Conservation (phyloP, 495 filamentous ascomycete genomes). For the Aspergillus carlsbadensis region DNA sequence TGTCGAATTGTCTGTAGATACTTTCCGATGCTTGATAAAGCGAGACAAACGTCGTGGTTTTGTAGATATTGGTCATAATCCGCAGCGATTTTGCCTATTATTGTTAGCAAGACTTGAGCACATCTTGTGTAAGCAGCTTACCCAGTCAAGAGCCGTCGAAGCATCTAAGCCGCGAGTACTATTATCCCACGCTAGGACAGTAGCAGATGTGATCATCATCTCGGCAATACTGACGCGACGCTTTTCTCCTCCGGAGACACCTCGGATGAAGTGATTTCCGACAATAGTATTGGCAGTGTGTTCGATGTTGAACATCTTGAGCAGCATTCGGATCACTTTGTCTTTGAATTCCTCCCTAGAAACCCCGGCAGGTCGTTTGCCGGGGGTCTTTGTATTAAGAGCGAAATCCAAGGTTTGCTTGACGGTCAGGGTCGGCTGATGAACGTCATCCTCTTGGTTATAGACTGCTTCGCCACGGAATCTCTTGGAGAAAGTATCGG, state of each 20-base stretch:
- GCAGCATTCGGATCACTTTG: conserved; percentile 64
- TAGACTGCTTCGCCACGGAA: conserved; percentile 85
- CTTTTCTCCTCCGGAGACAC: conserved; percentile 82
- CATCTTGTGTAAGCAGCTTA: no score
- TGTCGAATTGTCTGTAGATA: conserved; percentile 86
- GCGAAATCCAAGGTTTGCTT: conserved; percentile 83
- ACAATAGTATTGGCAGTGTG: conserved; percentile 80
- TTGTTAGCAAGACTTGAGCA: no score
- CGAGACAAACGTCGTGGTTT: conserved; percentile 76
- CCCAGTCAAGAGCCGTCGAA: conserved; percentile 70
- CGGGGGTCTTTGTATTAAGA: conserved; percentile 75
- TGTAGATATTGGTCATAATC: conserved; percentile 75
- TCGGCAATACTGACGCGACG: conserved; percentile 59
- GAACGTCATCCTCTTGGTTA: conserved; percentile 81
- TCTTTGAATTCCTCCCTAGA: conserved; percentile 68
- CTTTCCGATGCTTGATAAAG: conserved; percentile 82
- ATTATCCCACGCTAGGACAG: conserved; percentile 80
- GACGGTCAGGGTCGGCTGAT: conserved; percentile 78
- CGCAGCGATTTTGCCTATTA: conserved; percentile 62
- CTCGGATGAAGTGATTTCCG: conserved; percentile 76
- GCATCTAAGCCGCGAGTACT: conserved; percentile 81
- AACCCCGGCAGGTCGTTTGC: conserved; percentile 66
- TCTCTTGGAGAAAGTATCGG: conserved; percentile 56
- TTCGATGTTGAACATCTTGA: conserved; percentile 86
- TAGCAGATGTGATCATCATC: conserved; percentile 69